Evolutionary conservation across 1,139 yeast species (phyloP), one percentile per base, ranked within the genome.

Genomic region (Blastobotrys petasosporus): DNA sequence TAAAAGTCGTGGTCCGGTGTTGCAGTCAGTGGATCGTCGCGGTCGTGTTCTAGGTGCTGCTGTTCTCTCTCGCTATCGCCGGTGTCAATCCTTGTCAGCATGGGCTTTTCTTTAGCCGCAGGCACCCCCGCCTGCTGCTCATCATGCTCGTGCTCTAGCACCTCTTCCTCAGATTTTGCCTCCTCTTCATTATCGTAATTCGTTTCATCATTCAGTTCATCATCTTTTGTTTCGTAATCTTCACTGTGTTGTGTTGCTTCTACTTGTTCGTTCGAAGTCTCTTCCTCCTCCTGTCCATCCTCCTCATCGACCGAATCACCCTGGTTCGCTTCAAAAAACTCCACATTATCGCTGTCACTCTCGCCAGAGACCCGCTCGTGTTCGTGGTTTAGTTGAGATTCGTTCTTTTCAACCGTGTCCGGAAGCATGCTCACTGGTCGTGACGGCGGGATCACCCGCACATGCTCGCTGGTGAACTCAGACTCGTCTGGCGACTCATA

Each of bases 1-100:
- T 44, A 44, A 74, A 71, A 37, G 28, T 16, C 42, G 16, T 31
- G 38, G 23, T 39, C 10, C 41, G 41, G 25, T 20, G 25, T 4
- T 20, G 25, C 25, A 20, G 25, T 20, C 7, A 4, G 25, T 4
- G 25, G 25, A 20, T 20, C 25, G 7, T 20, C 25, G 25, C 25
- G 25, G 25, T 20, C 25, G 25, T 20, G 25, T 4, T 20, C 25
- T 20, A 20, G 25, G 25, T 20, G 25, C 25, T 20, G 25, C 25
- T n/a, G n/a, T n/a, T 20, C 25, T 7, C 7, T 4, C 25, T 20
- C 25, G 25, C 7, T 20, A 20, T 20, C 25, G 25, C 25, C 25
- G 25, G 25, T 20, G 25, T 20, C 25, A 20, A 20, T 20, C 25
- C 25, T 20, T 20, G 25, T 20, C 25, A 20, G 25, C 25, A 20